phyloP scores from a whole-genome alignment of 2,329 filamentous ascomycete genomes.

The Penicillium sp. region DNA sequence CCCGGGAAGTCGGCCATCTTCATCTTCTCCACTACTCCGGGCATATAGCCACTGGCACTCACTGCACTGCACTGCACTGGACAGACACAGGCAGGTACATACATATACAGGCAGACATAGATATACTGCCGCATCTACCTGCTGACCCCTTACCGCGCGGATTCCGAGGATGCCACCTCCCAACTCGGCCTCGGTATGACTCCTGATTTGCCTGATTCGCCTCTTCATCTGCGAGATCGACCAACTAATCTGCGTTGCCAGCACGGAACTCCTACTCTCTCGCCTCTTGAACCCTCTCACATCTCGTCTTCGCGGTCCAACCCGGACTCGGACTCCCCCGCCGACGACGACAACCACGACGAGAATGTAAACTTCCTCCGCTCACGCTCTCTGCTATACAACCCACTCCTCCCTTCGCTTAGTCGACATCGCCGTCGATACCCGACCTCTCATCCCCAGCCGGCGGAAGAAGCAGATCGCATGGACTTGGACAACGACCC shows the following conservation, averaged over 20 bases:
- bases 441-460: slow-evolving; percentile 20
- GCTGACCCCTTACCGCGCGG: not conserved
- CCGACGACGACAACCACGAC: slow-evolving; percentile 49
- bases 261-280: slow-evolving; percentile 32
- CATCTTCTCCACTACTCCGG: too few species aligned
- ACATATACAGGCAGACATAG: too few species aligned
- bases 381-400: slow-evolving; percentile 36
- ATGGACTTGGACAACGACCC: slow-evolving; percentile 44
- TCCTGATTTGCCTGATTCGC: not conserved
- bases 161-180: slow-evolving; percentile 44
- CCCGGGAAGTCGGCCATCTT: too few species aligned
- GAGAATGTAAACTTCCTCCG: slow-evolving; percentile 59
- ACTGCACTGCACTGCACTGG: too few species aligned
- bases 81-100: too few species aligned
- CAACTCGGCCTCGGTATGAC: slow-evolving; percentile 49
- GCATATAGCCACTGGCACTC: too few species aligned
- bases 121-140: too few species aligned
- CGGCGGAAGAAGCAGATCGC: slow-evolving; percentile 36
- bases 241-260: slow-evolving; percentile 9
- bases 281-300: slow-evolving; percentile 45
- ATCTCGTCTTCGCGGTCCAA: slow-evolving; percentile 36
- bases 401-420: slow-evolving; percentile 28
- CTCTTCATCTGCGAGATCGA: not conserved
- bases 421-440: slow-evolving; percentile 39
- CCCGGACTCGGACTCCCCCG: slow-evolving; percentile 41